Conservation (phyloP, 1,284 basidiomycete species). For the Microbotryomycetes sp. region DNA sequence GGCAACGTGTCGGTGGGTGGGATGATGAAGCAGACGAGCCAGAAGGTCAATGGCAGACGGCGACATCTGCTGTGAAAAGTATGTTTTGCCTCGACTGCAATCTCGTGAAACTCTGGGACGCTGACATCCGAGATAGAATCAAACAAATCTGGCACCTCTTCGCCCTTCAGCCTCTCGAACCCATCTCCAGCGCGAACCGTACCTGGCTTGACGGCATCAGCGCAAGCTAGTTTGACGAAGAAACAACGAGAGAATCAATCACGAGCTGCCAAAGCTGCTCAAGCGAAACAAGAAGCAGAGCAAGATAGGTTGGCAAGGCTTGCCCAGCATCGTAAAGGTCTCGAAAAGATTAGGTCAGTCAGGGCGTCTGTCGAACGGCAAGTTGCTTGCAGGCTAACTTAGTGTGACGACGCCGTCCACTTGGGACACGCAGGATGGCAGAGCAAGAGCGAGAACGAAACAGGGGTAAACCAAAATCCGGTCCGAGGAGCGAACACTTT, state of each 20-base stretch:
- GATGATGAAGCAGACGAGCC: not conserved
- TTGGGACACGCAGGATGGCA: constrained; percentile 3
- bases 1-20: not conserved
- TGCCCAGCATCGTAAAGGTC: constrained; percentile 11
- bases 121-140: not conserved
- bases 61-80: not conserved
- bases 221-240: constrained; percentile 14
- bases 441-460: constrained; percentile 2
- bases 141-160: constrained; percentile 4
- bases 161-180: not conserved
- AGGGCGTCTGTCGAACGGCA: too few relatives aligned
- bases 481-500: not conserved
- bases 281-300: constrained; percentile 9
- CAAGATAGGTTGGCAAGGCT: constrained; percentile 16
- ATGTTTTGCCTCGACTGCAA: not conserved
- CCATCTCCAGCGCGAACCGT: constrained; percentile 3
- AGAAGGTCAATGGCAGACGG: not conserved
- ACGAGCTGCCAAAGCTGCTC: constrained; percentile 15
- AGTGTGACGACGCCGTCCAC: too few relatives aligned
- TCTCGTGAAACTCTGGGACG: too few relatives aligned
- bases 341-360: constrained; percentile 18
- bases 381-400: too few relatives aligned
- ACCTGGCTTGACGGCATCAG: constrained; percentile 7
- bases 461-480: constrained; percentile 1
- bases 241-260: constrained; percentile 25